Conservation (phyloP, 148 eudicot species). For the Camellia sinensis region DNA sequence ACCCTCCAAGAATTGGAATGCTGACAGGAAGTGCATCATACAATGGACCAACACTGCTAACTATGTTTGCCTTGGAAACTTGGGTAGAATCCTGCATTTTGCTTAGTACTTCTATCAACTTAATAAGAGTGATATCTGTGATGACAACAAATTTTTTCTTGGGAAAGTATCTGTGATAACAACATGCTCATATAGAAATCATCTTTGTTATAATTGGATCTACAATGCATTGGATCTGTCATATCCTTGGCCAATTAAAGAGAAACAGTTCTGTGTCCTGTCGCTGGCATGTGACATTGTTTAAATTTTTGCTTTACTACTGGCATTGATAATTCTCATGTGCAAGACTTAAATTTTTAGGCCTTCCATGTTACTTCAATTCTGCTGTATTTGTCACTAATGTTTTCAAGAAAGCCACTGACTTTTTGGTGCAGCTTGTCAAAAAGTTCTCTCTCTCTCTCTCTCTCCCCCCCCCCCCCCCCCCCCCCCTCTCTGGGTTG, state of each 20-base stretch:
- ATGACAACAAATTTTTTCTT: too few species aligned
- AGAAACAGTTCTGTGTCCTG: not conserved
- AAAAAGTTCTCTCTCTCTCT: too few species aligned
- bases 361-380: not conserved
- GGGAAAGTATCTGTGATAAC: not conserved
- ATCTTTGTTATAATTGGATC: not conserved
- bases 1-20: not conserved
- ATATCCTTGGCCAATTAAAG: not conserved
- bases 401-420: not conserved
- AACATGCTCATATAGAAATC: not conserved
- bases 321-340: not conserved
- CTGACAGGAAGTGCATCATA: not conserved
- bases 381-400: not conserved
- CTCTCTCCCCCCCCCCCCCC: too few species aligned
- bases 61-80: not conserved
- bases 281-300: not conserved
- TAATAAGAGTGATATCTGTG: not conserved
- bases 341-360: not conserved
- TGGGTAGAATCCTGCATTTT: not conserved
- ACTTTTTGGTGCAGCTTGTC: not conserved
- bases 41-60: not conserved
- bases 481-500: not conserved
- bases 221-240: not conserved
- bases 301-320: too few species aligned
- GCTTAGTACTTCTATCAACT: not conserved